A percentile compares a stretch with the other conserved stretches of the same genome.
phyloP scores from a whole-genome alignment of 345 rosid genomes.

The Passiflora organensis region DNA sequence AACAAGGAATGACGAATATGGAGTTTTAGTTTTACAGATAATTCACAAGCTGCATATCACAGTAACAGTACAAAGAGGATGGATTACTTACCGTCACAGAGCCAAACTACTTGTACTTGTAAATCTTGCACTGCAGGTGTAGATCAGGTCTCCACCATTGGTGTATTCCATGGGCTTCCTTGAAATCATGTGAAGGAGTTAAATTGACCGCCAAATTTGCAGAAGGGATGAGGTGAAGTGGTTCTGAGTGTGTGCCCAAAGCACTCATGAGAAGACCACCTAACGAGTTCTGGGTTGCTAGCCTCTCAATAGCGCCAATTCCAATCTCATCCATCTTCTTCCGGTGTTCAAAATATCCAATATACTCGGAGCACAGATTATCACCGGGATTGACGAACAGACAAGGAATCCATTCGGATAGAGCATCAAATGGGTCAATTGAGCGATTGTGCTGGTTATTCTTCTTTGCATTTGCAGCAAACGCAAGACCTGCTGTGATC shows the following conservation, averaged over 20 bases:
- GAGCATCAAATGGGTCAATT: conserved; percentile 41
- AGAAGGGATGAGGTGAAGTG: conserved; percentile 71
- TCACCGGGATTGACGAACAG: conserved; percentile 60
- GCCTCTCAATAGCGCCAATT: conserved; percentile 57
- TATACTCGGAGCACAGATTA: conserved; percentile 68
- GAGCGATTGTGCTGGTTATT: conserved; percentile 28
- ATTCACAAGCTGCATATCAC: too few species aligned
- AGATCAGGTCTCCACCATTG: conserved; percentile 85
- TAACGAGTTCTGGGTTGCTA: conserved; percentile 67
- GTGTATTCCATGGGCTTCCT: conserved; percentile 81
- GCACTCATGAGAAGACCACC: conserved; percentile 59
- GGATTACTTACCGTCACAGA: too few species aligned
- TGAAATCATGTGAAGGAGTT: conserved; percentile 41
- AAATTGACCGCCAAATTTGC: conserved; percentile 52
- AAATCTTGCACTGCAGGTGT: conserved; percentile 42
- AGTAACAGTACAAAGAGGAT: too few species aligned
- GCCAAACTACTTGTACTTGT: conserved; percentile 44
- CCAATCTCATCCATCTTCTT: conserved; percentile 85
- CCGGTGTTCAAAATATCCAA: conserved; percentile 85
- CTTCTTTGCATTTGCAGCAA: conserved; percentile 38
- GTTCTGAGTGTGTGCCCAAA: conserved; percentile 53
- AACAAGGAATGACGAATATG: too few species aligned
- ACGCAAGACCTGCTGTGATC: conserved; percentile 78
- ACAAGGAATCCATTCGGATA: conserved; percentile 64
- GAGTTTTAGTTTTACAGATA: too few species aligned